Evolutionary conservation across 208 protist genomes (phyloP).

Genomic region (Crithidia brevicula): DNA sequence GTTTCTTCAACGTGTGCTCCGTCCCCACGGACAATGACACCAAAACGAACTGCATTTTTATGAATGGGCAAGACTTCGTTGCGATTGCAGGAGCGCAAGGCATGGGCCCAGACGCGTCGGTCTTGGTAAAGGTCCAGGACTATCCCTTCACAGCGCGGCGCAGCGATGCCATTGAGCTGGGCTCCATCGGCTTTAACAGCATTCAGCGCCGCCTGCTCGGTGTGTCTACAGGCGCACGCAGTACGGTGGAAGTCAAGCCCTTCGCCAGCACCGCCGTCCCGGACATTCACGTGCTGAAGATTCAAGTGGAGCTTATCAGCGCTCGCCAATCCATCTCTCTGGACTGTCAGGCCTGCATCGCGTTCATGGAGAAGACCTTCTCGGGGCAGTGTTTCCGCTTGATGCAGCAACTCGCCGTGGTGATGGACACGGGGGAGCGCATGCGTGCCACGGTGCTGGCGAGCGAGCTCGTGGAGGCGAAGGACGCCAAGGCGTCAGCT

Average conservation of each 20-base stretch:
- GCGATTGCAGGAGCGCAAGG: conserved; percentile 29
- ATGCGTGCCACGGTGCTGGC: conserved; percentile 53
- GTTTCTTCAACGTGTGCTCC: conserved; percentile 52
- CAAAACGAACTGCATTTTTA: conserved; percentile 69
- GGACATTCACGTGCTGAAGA: conserved; percentile 36
- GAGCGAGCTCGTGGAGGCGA: conserved; percentile 29
- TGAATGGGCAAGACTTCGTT: conserved; percentile 39
- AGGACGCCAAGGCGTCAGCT: conserved; percentile 8
- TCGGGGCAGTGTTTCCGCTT: conserved; percentile 62
- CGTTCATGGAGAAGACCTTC: conserved; percentile 54
- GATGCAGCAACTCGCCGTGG: conserved; percentile 65
- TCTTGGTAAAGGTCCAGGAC: conserved; percentile 58
- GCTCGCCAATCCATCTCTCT: conserved; percentile 64
- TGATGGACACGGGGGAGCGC: conserved; percentile 53
- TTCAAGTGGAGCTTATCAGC: conserved; percentile 63
- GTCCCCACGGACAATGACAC: conserved; percentile 65
- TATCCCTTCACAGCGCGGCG: conserved; percentile 58
- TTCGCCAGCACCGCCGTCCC: conserved; percentile 31
- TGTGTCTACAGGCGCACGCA: conserved; percentile 58
- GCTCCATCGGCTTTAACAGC: conserved; percentile 71
- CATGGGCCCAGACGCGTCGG: background rate
- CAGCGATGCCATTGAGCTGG: conserved; percentile 40
- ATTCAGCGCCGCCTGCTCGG: conserved; percentile 77
- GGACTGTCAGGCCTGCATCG: conserved; percentile 66
- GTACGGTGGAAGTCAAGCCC: conserved; percentile 44